Evolutionary conservation across 2,329 filamentous ascomycete species (phyloP), one percentile per base, ranked within the genome.

Genomic region (Orbilia ellipsospora): DNA sequence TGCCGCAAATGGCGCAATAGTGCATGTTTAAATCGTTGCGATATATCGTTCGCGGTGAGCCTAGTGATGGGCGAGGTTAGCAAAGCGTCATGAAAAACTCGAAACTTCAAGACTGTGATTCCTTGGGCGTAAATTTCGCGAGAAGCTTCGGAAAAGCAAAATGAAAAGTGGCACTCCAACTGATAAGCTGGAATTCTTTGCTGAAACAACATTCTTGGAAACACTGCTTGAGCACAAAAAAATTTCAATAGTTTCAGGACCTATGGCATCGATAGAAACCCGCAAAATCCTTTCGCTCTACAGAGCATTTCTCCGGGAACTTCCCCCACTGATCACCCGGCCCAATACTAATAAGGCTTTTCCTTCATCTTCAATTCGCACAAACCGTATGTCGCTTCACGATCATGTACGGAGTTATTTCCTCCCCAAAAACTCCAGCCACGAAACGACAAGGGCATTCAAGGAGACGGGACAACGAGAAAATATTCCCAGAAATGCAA

Each of bases 1-100:
- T 87, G 77, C 90, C 87, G 84, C 95, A 99, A 78, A 90, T 85
- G 61, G 89, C 88, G 82, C 95, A 99, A 42, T n/a, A n/a, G 31
- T 70, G 65, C 63, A 74, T 74, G 7, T 44, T 26, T 10, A 23
- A 20, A 28, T 36, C 31, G 31, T 36, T 10, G 31, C 31, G 31
- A 36, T 36, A 36, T 36, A 1, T 36, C 10, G 23, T 36, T 36
- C 5, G 31, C 10, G 31, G 10, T 7, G 31, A 1, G 31, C 31
- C 5, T 7, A 6, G 31, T 10, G 31, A 6, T 6, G 31, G 10
- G 10, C 31, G 31, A 36, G 31, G 6, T 36, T 6, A 36, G 31
- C 31, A 36, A 36, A 36, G 10, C 31, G 5, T n/a, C n/a, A n/a
- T 10, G 31, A 36, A 4, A 7, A 10, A 36, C 10, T 23, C 4